Percentiles rank a stretch among this genome's conserved stretches.
Evolutionary conservation across 2,329 filamentous ascomycete genomes (phyloP).

Genomic region (Fusarium cicatricum): DNA sequence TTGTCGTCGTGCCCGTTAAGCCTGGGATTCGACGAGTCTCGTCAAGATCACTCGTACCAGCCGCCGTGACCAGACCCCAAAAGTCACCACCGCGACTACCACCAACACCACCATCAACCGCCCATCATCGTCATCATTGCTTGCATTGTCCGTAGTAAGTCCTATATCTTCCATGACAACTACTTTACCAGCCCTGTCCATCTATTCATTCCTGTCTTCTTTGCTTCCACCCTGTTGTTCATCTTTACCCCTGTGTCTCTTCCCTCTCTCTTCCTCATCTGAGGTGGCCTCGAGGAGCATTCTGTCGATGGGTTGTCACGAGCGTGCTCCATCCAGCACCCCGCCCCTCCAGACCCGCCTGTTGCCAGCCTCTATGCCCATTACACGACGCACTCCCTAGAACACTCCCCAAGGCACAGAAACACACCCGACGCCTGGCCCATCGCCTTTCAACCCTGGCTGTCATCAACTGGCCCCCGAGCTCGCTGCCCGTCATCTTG

Average conservation of each 20-base stretch:
- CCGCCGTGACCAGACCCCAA: constrained; percentile 32
- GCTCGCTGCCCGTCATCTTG: constrained; percentile 24
- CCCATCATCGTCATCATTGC: constrained; percentile 37
- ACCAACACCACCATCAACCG: constrained; percentile 29
- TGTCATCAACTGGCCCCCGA: constrained; percentile 15
- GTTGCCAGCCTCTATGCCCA: constrained; percentile 40
- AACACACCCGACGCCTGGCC: constrained; percentile 30
- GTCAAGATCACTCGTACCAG: constrained; percentile 39
- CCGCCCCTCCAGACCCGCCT: constrained; percentile 45
- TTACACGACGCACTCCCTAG: constrained; percentile 35
- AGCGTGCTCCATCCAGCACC: constrained; percentile 45
- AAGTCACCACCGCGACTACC: constrained; percentile 32
- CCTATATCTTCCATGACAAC: constrained; percentile 5
- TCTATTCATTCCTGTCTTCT: constrained; percentile 2
- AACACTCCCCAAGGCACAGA: constrained; percentile 33
- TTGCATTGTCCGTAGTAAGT: constrained; percentile 31
- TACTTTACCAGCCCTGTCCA: constrained; percentile 2
- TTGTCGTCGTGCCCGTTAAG: constrained; percentile 25
- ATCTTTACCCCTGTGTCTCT: background rate
- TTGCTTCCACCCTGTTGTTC: background rate
- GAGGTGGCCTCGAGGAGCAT: constrained; percentile 28
- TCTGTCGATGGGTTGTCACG: constrained; percentile 43
- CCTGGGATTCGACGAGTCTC: constrained; percentile 20
- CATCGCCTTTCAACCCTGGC: constrained; percentile 10
- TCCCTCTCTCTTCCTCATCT: constrained; percentile 3